A percentile compares a stretch with the other conserved stretches of the same genome.
phyloP scores from a whole-genome alignment of 805 yeast species.

The Ascoidea asiatica region DNA sequence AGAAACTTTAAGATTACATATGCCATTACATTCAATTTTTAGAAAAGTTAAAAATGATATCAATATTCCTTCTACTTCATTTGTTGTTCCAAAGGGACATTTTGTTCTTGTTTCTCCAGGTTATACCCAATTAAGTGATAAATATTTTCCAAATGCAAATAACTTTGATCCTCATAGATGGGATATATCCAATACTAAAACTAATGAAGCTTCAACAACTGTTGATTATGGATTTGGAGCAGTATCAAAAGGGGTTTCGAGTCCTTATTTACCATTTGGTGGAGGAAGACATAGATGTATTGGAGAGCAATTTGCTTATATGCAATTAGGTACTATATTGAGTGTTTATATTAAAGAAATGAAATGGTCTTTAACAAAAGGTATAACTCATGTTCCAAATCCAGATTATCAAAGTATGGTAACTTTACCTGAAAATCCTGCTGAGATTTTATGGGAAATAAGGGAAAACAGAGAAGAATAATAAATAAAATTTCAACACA shows the following conservation, averaged over 20 bases:
- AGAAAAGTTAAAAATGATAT: conserved; percentile 75
- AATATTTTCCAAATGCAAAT: conserved; percentile 66
- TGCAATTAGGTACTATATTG: conserved; percentile 80
- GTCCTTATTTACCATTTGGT: conserved; percentile 96
- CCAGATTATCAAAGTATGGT: conserved; percentile 88
- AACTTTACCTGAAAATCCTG: conserved; percentile 74
- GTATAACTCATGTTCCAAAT: conserved; percentile 37
- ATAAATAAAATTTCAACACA: no score
- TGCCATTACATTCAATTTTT: conserved; percentile 93
- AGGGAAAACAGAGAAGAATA: conserved; percentile 24
- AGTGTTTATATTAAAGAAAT: conserved; percentile 61
- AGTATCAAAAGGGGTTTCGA: conserved; percentile 87
- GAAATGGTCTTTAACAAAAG: conserved; percentile 58
- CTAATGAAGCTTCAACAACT: conserved; percentile 17
- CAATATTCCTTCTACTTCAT: conserved; percentile 65
- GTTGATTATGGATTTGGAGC: conserved; percentile 97
- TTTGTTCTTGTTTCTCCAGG: conserved; percentile 92
- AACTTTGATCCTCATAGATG: conserved; percentile 82
- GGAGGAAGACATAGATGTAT: conserved; percentile 99
- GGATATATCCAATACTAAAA: conserved; percentile 31
- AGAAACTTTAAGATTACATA: conserved; percentile 91
- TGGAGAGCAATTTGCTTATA: conserved; percentile 96
- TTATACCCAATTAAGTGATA: conserved; percentile 63
- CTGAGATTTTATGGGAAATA: conserved; percentile 57
- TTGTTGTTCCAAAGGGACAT: conserved; percentile 81